Evolutionary conservation across 2,329 filamentous ascomycete species (phyloP).

Genomic region (Epicoccum sorghinum): DNA sequence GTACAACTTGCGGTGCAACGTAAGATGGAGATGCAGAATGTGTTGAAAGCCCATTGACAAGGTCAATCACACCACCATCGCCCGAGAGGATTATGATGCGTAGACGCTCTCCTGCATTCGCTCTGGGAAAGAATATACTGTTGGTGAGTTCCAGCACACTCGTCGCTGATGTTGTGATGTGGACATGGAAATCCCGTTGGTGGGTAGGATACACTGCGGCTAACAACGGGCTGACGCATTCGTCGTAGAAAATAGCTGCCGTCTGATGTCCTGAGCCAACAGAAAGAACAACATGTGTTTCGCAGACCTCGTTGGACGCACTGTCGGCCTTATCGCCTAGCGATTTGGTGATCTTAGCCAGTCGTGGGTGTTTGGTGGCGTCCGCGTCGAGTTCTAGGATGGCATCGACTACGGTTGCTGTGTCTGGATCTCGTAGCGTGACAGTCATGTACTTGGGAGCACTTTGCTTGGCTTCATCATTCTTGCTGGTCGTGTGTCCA

Average conservation of each 20-base stretch:
- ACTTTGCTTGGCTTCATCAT: not conserved
- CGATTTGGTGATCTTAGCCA: slow-evolving; percentile 28
- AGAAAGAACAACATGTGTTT: slow-evolving; percentile 54
- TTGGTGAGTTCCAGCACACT: slow-evolving; percentile 70
- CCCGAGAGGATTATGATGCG: slow-evolving; percentile 80
- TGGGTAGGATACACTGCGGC: slow-evolving; percentile 46
- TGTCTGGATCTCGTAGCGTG: slow-evolving; percentile 11
- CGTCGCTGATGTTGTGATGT: slow-evolving; percentile 67
- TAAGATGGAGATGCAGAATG: slow-evolving; percentile 31
- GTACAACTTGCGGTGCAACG: slow-evolving; percentile 61
- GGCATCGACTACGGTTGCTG: slow-evolving; percentile 9
- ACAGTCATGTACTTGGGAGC: slow-evolving; percentile 12
- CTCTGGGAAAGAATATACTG: slow-evolving; percentile 55
- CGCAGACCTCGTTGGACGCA: slow-evolving; percentile 11
- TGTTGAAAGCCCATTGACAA: slow-evolving; percentile 70
- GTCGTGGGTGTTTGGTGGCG: slow-evolving; percentile 20
- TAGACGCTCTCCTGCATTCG: slow-evolving; percentile 50
- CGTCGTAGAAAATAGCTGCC: slow-evolving; percentile 48
- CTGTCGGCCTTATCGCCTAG: not conserved
- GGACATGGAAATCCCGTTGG: slow-evolving; percentile 55
- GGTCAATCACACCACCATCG: slow-evolving; percentile 84
- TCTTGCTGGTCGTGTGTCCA: not conserved
- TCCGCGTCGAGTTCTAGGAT: slow-evolving; percentile 23
- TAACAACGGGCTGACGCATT: slow-evolving; percentile 51
- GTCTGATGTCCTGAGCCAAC: slow-evolving; percentile 52